These are phyloP conservation scores for Aspergillus texensis DNA, from an alignment of 2,329 filamentous ascomycete genomes.

Conservation along the genomic window DNA sequence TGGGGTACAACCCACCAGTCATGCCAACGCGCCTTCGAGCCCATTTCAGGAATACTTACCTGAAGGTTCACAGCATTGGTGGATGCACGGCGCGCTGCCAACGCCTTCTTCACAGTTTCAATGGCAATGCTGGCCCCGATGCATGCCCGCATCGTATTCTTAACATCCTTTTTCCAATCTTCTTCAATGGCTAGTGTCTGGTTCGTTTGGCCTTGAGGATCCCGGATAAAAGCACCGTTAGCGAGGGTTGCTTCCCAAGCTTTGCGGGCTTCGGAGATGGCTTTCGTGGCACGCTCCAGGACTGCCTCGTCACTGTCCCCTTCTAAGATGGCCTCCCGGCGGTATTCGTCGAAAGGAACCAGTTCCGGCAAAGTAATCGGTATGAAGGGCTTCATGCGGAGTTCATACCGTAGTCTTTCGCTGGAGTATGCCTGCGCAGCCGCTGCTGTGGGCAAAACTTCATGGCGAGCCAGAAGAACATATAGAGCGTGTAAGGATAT, in stretches of 20 bases:
- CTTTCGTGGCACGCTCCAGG: conserved; percentile 42
- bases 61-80: conserved; percentile 27
- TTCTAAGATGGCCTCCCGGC: conserved; percentile 44
- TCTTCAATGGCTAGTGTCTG: conserved; percentile 57
- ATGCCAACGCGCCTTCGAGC: conserved; percentile 47
- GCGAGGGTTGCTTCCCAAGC: conserved; percentile 46
- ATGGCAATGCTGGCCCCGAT: conserved; percentile 71
- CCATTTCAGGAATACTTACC: conserved; percentile 42
- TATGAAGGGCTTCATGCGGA: conserved; percentile 85
- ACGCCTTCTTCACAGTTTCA: conserved; percentile 59
- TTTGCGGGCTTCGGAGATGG: conserved; percentile 45
- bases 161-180: conserved; percentile 63
- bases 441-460: conserved; percentile 53
- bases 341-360: conserved; percentile 66
- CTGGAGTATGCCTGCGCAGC: conserved; percentile 63
- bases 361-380: conserved; percentile 68
- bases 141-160: conserved; percentile 67
- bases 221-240: conserved; percentile 39
- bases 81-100: conserved; percentile 35
- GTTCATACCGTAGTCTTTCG: conserved; percentile 71
- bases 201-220: conserved; percentile 17
- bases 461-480: conserved; percentile 63
- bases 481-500: conserved; percentile 64
- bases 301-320: conserved; percentile 46
- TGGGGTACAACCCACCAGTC: conserved; percentile 50